Base-by-base conservation (phyloP, 73 alveolate species). In the Breviolum minutum region DNA sequence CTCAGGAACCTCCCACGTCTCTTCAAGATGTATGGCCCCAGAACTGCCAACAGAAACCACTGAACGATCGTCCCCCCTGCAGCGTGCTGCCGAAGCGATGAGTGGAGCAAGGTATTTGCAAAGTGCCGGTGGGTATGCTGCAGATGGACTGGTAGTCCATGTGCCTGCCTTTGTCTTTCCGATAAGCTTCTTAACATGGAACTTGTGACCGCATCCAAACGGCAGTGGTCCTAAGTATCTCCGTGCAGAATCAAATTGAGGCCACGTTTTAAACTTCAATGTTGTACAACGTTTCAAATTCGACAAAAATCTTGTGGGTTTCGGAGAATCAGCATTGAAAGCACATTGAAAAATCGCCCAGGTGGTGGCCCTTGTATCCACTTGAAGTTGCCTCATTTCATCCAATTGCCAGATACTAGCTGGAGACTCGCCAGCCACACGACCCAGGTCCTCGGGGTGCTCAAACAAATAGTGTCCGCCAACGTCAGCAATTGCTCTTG, bases 391-490 rank as follows among this genome's bases (percentile, higher is more conserved):
- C 5, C 69, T 63, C 88, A 40, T 80, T 68, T 30, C 88, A 32
- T 30, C 69, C 24, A 80, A 17, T n/a, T 80, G 69, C 88, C 88
- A 80, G 10, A 32, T 40, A 11, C 32, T 32, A 3, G 69, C 88
- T n/a, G 88, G 88, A 13, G 6, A 7, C 48, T 80, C 30, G 12
- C 27, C 88, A 11, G 24, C 32, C 6, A 40, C 68, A 40, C 29
- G 9, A 9, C 88, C 88, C 69, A 80, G 17, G 26, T 80, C 88
- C 40, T 80, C 88, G 29, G 88, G 88, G 40, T 80, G 88, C 29
- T 80, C 88, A 32, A 80, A 8, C 4, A 80, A n/a, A 20, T 9
- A 80, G 26, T 3, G 16, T 13, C 30, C 29, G 8, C 68, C 88
- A 8, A 40, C 27, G 14, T 10, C 27, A 8, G 66, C 29, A 3